Base-by-base conservation (phyloP, 441 rosid genomes). In the Jatropha multifida region DNA sequence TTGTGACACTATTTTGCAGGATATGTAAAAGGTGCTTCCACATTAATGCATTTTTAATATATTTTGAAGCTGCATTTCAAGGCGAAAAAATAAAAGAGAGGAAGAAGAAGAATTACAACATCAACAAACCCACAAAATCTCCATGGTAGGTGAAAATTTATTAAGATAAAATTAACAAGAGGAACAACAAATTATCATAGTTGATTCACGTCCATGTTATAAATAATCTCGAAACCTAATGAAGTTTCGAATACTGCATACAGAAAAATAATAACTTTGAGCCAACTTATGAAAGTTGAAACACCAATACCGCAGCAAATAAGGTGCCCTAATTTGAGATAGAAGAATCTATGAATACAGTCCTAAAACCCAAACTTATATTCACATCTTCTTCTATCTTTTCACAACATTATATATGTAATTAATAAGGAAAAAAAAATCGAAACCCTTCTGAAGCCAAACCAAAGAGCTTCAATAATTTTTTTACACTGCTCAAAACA, bases 311-410 rank as follows among this genome's bases (percentile, higher is more conserved):
- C 7, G 11, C 15, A 10, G 64, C 64, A 59, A 59, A 56, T 52
- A 52, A 52, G 64, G 38, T 59, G 64, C 40, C 38, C 64, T 59
- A 20, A 9, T 56, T 68, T 76, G 48, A 70, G 78, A 82, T 80
- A 87, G 88, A 90, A 86, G 90, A 86, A 82, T 49, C 64, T 77
- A 74, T 86, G 90, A 85, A 86, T 83, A 84, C 79, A 78, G 76
- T 81, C 66, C 81, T 23, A 64, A 76, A 76, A 59, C 4, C 38
- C 58, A 63, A 73, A 62, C 77, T 74, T 44, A 66, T 69, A 83
- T 87, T 88, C 88, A 87, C 83, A 79, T 81, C 75, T 84, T 85
- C 88, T 84, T 86, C 86, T 81, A 83, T 71, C 83, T 82, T 32
- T 65, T 72, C 68, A 74, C 82, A 72, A 41, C 62, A 54, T 51